Conservation (phyloP, 1,284 basidiomycete genomes). For the Coriolopsis trogii region DNA sequence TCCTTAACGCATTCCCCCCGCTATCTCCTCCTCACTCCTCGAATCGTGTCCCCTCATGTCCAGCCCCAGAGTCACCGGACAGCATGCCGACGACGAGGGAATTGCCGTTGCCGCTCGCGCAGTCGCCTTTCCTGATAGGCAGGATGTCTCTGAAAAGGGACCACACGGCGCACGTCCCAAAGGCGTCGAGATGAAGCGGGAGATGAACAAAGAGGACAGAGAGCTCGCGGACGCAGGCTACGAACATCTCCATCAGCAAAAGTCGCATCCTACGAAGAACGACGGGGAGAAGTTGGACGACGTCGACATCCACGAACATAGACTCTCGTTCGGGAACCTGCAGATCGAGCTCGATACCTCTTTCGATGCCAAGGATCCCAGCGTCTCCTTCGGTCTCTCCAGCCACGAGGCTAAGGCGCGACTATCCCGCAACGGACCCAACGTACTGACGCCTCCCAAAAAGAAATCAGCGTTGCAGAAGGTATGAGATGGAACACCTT, state of each 20-base stretch:
- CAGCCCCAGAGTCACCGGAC: constrained; percentile 19
- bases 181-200: constrained; percentile 60
- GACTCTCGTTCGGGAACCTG: constrained; percentile 45
- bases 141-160: constrained; percentile 44
- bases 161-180: constrained; percentile 43
- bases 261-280: too few species aligned
- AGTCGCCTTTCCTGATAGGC: constrained; percentile 51
- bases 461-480: constrained; percentile 67
- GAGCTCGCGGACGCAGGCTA: constrained; percentile 71
- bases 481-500: constrained; percentile 49
- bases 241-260: constrained; percentile 55
- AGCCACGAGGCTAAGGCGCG: constrained; percentile 55
- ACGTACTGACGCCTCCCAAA: constrained; percentile 67
- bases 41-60: constrained; percentile 19
- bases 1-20: constrained; percentile 3
- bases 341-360: constrained; percentile 47
- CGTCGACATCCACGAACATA: constrained; percentile 62
- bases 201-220: constrained; percentile 67
- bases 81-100: constrained; percentile 28
- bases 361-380: constrained; percentile 57
- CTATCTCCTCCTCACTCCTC: not conserved
- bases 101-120: constrained; percentile 29
- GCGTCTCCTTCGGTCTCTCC: constrained; percentile 53
- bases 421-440: constrained; percentile 56
- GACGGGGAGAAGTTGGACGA: constrained; percentile 40